Base-by-base conservation (phyloP, 2,329 filamentous ascomycete species). In the Madurella fahalii region DNA sequence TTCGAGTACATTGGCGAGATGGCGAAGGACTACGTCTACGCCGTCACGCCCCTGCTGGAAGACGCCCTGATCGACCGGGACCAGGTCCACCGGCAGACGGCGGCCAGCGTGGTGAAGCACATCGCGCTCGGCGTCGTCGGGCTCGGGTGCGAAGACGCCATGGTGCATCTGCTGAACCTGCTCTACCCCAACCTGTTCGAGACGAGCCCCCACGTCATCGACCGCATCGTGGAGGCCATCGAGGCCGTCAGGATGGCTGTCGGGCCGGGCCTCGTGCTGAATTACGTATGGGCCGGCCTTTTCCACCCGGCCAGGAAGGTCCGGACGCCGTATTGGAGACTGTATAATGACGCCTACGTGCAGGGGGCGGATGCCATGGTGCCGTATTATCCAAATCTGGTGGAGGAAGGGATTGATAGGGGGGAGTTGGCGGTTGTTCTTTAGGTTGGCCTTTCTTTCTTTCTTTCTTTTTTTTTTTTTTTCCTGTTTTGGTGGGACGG, bases 1-100 rank as follows among this genome's bases (percentile, higher is more conserved):
- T 99, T 97, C 68, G 94, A 99, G 69, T 99, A 99, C 74, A 99
- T 99, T 70, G 94, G 94, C 60, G 94, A 99, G 73, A 97, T 99
- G 94, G 90, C 91, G 60, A 99, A 97, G 75, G 94, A 99, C 72
- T 99, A 99, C 70, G 94, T 99, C 68, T 99, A 99, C 68, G 94
- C 95, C 16, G 92, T 99, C 34, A 96, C 92, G 2, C 94, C 94
- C 7, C 78, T 99, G 9, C 85, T 99, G 2, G 94, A 99, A 69
- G 94, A 99, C 68, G 94, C 95, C 2, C 85, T 99, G 58, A 96
- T 96, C 72, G 94, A 99, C 71, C 87, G 94, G 58, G 94, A 99
- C 71, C 94, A 99, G 74, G 94, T 99, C 1, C 94, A 99, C 74
- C 86, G 94, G 30, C 94, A 99, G 72, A 99, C 94, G 1, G 94